phyloP scores from a whole-genome alignment of 2,329 filamentous ascomycete species.

The Calonectria leucothoes region DNA sequence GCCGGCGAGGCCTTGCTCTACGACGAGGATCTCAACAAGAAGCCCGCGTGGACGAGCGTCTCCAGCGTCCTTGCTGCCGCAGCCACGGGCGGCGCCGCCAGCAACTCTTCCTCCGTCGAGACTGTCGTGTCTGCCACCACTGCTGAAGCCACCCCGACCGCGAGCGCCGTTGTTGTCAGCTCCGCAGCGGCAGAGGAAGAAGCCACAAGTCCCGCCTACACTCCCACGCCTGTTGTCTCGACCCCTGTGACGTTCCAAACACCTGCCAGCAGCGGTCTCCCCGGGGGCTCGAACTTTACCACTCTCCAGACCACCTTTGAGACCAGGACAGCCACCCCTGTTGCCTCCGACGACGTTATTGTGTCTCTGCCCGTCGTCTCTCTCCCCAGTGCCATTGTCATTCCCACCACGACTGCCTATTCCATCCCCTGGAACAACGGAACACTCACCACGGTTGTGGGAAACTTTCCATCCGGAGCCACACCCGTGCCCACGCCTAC shows the following conservation, averaged over 20 bases:
- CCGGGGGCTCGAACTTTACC: slow-evolving; percentile 28
- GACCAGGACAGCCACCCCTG: slow-evolving; percentile 30
- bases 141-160: slow-evolving; percentile 4
- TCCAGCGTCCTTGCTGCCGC: slow-evolving; percentile 47
- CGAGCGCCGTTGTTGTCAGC: neutral
- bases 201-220: neutral
- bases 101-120: neutral
- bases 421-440: slow-evolving; percentile 35
- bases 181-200: neutral
- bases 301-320: slow-evolving; percentile 27
- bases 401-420: slow-evolving; percentile 30
- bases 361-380: slow-evolving; percentile 16
- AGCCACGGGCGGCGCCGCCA: slow-evolving; percentile 27
- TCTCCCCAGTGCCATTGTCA: slow-evolving; percentile 14
- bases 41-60: slow-evolving; percentile 54
- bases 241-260: slow-evolving; percentile 19
- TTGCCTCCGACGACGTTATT: neutral
- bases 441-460: slow-evolving; percentile 16
- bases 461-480: slow-evolving; percentile 25
- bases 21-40: slow-evolving; percentile 50
- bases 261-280: slow-evolving; percentile 10
- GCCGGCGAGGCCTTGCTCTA: slow-evolving; percentile 54
- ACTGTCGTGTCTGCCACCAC: slow-evolving; percentile 12
- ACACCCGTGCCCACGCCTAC: slow-evolving; percentile 19
- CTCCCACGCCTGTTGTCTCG: neutral